Evolutionary conservation across 2,329 filamentous ascomycete genomes (phyloP).

Genomic region (Fusarium mexicanum): DNA sequence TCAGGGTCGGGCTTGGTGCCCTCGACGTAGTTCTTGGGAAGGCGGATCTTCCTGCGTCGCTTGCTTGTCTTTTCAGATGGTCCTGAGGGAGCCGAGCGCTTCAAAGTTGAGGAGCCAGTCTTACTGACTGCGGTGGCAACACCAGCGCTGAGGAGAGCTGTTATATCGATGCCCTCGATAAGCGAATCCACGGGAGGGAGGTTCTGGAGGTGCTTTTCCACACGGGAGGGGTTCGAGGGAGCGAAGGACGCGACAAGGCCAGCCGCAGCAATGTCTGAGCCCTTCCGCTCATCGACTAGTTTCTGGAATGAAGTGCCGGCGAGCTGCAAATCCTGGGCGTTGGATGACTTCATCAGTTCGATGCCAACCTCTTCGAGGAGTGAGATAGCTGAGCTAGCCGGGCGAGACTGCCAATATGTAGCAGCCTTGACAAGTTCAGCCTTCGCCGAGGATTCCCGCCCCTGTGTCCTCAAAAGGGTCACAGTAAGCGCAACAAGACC

Average conservation of each 20-base stretch:
- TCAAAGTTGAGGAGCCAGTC: constrained; percentile 54
- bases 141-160: constrained; percentile 71
- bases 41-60: constrained; percentile 67
- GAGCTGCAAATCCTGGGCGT: constrained; percentile 71
- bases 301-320: constrained; percentile 83
- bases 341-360: constrained; percentile 80
- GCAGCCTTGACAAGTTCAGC: constrained; percentile 82
- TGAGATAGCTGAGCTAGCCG: constrained; percentile 58
- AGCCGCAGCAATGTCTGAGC: constrained; percentile 76
- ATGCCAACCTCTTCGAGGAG: constrained; percentile 85
- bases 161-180: constrained; percentile 67
- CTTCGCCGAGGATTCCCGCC: constrained; percentile 76
- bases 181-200: constrained; percentile 72
- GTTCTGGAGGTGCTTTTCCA: constrained; percentile 62
- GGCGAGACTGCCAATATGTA: constrained; percentile 78
- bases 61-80: constrained; percentile 57
- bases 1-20: constrained; percentile 87
- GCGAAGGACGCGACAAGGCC: constrained; percentile 88
- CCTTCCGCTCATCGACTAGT: constrained; percentile 72
- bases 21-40: constrained; percentile 79
- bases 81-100: constrained; percentile 57
- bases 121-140: constrained; percentile 58
- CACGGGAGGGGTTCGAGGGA: constrained; percentile 65
- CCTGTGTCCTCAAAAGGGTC: constrained; percentile 79
- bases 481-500: constrained; percentile 84